A percentile compares a stretch with the other conserved stretches of the same genome.
phyloP scores from a whole-genome alignment of 352 stramenopile species.

The Phytophthora ramorum region DNA sequence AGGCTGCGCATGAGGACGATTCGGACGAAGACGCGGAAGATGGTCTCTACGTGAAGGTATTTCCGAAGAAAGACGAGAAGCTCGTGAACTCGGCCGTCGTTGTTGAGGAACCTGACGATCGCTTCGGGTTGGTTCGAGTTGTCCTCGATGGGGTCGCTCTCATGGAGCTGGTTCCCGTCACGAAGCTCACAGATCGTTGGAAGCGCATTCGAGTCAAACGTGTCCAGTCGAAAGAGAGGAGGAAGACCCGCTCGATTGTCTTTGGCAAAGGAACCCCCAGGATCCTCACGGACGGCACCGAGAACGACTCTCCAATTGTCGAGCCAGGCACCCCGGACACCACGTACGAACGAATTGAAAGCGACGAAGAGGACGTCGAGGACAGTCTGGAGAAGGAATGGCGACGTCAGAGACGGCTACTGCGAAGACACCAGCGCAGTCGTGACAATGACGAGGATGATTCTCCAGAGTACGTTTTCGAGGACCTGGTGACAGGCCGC shows the following conservation, averaged over 20 bases:
- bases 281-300: slow-evolving; percentile 12
- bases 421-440: slow-evolving; percentile 8
- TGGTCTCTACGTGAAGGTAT: slow-evolving; percentile 72
- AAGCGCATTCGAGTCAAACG: slow-evolving; percentile 62
- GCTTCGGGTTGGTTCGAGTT: slow-evolving; percentile 67
- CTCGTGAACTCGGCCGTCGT: slow-evolving; percentile 68
- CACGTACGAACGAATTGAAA: slow-evolving; percentile 40
- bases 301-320: slow-evolving; percentile 24
- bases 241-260: slow-evolving; percentile 51
- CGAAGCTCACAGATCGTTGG: slow-evolving; percentile 71
- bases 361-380: slow-evolving; percentile 42
- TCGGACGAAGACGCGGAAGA: slow-evolving; percentile 26
- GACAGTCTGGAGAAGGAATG: slow-evolving; percentile 31
- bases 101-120: slow-evolving; percentile 53
- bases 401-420: slow-evolving; percentile 25
- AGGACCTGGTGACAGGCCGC: slow-evolving; percentile 61
- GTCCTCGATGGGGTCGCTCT: slow-evolving; percentile 65
- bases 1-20: background rate
- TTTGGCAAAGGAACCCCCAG: slow-evolving; percentile 44
- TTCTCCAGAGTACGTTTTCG: slow-evolving; percentile 55
- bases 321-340: slow-evolving; percentile 37
- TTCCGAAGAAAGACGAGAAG: slow-evolving; percentile 51
- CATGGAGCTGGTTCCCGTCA: slow-evolving; percentile 54
- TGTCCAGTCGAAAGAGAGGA: slow-evolving; percentile 35
- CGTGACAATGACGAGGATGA: slow-evolving; percentile 8